Percentiles rank a stretch among this genome's conserved stretches.
Evolutionary conservation across 2,329 filamentous ascomycete genomes (phyloP).

Genomic region (Exophiala oligosperma): DNA sequence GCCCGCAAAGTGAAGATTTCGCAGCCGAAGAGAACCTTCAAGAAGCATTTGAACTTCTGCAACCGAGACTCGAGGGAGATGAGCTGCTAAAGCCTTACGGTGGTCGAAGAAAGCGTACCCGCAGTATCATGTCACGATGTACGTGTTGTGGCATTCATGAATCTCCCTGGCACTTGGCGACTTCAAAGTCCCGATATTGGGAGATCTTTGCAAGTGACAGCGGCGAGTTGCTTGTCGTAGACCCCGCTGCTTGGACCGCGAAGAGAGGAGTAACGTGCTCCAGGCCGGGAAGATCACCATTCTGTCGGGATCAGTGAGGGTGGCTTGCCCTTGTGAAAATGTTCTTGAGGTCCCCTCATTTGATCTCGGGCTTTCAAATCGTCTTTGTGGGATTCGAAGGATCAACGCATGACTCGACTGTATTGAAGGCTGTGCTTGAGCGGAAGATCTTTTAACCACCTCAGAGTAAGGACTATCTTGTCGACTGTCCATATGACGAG

Average conservation of each 20-base stretch:
- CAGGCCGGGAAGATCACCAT: constrained; percentile 78
- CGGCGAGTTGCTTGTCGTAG: constrained; percentile 92
- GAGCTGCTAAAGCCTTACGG: constrained; percentile 41
- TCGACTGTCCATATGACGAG: too few species aligned
- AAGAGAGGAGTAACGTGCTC: constrained; percentile 68
- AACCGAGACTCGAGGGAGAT: constrained; percentile 36
- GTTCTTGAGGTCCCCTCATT: too few species aligned
- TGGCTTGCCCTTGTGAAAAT: too few species aligned
- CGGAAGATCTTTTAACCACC: too few species aligned
- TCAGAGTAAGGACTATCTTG: too few species aligned
- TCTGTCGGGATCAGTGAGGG: too few species aligned
- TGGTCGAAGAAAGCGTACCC: constrained; percentile 45
- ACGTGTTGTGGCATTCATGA: constrained; percentile 47
- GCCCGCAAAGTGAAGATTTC: constrained; percentile 7
- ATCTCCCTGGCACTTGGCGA: constrained; percentile 77
- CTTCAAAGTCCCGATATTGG: constrained; percentile 64
- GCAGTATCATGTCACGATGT: constrained; percentile 47
- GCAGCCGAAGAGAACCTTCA: constrained; percentile 36
- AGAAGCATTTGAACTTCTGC: constrained; percentile 38
- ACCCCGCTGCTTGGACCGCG: constrained; percentile 75
- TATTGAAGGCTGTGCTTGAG: too few species aligned
- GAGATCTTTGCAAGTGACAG: constrained; percentile 96
- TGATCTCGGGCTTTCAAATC: too few species aligned
- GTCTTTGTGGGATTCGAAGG: too few species aligned
- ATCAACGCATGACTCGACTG: too few species aligned